phyloP scores from a whole-genome alignment of 106 monocot species.

The Platanthera zijinensis region DNA sequence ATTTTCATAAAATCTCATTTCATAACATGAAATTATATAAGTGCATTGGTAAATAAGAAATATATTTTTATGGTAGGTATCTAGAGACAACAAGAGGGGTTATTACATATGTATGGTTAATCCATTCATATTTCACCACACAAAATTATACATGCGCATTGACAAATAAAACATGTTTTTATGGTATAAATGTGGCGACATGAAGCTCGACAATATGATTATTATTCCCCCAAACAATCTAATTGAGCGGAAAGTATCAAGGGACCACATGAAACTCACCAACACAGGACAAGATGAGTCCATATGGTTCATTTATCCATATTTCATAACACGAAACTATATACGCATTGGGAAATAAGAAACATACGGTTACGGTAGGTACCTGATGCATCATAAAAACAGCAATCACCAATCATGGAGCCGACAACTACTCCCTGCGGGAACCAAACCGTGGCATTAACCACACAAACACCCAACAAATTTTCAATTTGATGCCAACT shows the following conservation, averaged over 20 bases:
- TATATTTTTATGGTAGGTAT: not conserved
- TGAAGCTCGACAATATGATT: not conserved
- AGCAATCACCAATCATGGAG: conserved; percentile 56
- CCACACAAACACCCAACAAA: not conserved
- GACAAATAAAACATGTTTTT: not conserved
- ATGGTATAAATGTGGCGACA: not conserved
- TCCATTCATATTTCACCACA: not conserved
- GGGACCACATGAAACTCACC: not conserved
- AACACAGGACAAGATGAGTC: not conserved
- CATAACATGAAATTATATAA: too few species aligned
- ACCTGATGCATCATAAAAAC: conserved; percentile 72
- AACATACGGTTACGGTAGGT: not conserved
- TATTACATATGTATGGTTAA: too few species aligned
- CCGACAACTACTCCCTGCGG: conserved; percentile 61
- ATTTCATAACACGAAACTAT: not conserved
- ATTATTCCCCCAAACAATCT: not conserved
- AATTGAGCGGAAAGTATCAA: not conserved
- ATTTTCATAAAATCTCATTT: too few species aligned
- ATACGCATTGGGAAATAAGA: not conserved
- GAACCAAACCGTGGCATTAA: conserved; percentile 2
- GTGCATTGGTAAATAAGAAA: not conserved
- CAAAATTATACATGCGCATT: not conserved
- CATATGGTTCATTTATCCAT: not conserved
- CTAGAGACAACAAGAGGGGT: too few species aligned
- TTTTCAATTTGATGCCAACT: conserved; percentile 1